Conservation (phyloP, 768 basidiomycete species). For the Panaeolus cyanescens region DNA sequence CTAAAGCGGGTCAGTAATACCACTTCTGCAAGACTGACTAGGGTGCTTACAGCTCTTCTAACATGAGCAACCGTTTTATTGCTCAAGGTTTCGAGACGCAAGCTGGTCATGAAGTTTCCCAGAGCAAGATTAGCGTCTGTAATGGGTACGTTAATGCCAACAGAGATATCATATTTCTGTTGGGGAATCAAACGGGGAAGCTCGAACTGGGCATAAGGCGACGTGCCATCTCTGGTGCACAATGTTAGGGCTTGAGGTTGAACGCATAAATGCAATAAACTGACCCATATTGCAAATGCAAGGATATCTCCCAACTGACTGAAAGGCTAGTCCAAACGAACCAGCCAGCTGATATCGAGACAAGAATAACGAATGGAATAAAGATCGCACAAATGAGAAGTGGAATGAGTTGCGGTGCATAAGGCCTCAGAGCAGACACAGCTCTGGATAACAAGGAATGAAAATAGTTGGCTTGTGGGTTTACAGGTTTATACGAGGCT, state of each 20-base stretch:
- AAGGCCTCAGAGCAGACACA: conserved; percentile 45
- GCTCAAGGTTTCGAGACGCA: conserved; percentile 57
- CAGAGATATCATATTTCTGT: conserved; percentile 76
- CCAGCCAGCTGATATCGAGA: conserved; percentile 70
- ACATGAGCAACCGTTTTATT: conserved; percentile 65
- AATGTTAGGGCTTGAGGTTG: conserved; percentile 8
- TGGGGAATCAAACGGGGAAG: conserved; percentile 54
- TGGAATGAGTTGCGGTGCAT: conserved; percentile 67
- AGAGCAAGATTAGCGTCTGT: conserved; percentile 69
- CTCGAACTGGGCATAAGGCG: conserved; percentile 61
- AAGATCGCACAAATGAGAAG: conserved; percentile 59
- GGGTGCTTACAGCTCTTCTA: conserved; percentile 63
- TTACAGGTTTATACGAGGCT: conserved; percentile 5
- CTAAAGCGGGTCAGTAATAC: conserved; percentile 31
- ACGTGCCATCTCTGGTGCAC: conserved; percentile 54
- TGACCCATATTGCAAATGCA: conserved; percentile 84
- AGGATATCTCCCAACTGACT: conserved; percentile 65
- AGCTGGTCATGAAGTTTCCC: conserved; percentile 82
- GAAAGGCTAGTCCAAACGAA: conserved; percentile 75
- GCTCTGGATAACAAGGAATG: conserved; percentile 14
- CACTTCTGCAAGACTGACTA: neutral
- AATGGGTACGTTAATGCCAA: conserved; percentile 66
- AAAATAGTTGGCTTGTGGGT: conserved; percentile 11
- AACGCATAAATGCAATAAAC: conserved; percentile 18
- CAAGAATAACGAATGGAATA: conserved; percentile 59